These are phyloP conservation scores for Astrocystis sublimbata DNA, from an alignment of 495 filamentous ascomycete species.

Conservation along the genomic window DNA sequence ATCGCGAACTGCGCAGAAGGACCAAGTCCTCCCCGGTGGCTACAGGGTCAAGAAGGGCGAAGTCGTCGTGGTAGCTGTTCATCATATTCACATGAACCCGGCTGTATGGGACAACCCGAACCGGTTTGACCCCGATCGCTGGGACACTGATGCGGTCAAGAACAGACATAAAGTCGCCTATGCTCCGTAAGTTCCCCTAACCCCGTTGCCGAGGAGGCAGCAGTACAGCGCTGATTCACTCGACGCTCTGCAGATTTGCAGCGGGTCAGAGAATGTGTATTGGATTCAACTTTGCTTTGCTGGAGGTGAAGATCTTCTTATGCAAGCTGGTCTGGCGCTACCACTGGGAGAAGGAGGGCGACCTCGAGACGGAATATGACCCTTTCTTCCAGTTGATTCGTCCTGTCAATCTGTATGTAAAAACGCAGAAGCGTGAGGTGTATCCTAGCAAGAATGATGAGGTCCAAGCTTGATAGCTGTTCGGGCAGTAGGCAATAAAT, in stretches of 20 bases:
- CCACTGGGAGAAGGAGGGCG: conserved; percentile 44
- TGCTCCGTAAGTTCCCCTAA: too few relatives aligned
- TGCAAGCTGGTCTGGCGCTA: conserved; percentile 56
- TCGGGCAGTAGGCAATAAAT: too few relatives aligned
- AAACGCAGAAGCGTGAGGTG: conserved; percentile 49
- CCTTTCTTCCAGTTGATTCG: conserved; percentile 58
- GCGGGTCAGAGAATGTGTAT: conserved; percentile 54
- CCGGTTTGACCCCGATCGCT: conserved; percentile 56
- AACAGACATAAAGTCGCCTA: conserved; percentile 47
- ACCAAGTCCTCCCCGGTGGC: conserved; percentile 56
- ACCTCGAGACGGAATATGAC: conserved; percentile 59
- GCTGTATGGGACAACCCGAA: conserved; percentile 53
- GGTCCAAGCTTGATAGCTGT: too few relatives aligned
- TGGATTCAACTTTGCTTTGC: conserved; percentile 60
- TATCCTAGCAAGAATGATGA: too few relatives aligned
- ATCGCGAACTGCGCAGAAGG: conserved; percentile 51
- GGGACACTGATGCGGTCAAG: conserved; percentile 53
- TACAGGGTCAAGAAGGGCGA: conserved; percentile 51
- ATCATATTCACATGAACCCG: conserved; percentile 56
- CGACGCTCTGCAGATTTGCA: too few relatives aligned
- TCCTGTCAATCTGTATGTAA: conserved; percentile 56
- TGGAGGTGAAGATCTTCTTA: conserved; percentile 55
- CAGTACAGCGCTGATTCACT: too few relatives aligned
- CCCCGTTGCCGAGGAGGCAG: too few relatives aligned
- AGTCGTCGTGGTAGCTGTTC: conserved; percentile 51